Conservation (phyloP, 805 yeast genomes). For the Limtongozyma cylindracea region DNA sequence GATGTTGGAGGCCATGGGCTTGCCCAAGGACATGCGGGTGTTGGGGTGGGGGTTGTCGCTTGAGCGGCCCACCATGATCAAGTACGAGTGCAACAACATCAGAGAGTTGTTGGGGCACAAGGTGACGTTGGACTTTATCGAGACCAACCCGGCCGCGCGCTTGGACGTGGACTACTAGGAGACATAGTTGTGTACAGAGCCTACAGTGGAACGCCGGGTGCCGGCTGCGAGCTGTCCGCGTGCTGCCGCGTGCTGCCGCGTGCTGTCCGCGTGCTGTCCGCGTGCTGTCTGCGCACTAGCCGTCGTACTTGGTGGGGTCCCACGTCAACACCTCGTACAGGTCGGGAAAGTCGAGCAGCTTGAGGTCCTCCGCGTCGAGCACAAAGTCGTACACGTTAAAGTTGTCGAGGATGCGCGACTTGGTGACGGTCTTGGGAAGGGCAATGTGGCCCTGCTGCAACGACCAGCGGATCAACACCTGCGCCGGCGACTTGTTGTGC, state of each 20-base stretch:
- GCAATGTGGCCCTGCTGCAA: slow-evolving; percentile 47
- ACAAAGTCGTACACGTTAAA: slow-evolving; percentile 19
- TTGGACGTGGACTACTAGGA: slow-evolving; percentile 45
- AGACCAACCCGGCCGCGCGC: slow-evolving; percentile 93
- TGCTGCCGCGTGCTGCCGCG: no score
- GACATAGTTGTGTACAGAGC: no score
- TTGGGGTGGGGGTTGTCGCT: slow-evolving; percentile 93
- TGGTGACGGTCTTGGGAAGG: slow-evolving; percentile 36
- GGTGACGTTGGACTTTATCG: slow-evolving; percentile 83
- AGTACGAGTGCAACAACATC: slow-evolving; percentile 84
- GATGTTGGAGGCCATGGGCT: slow-evolving; percentile 96
- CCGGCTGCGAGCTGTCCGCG: no score
- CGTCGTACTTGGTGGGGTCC: slow-evolving; percentile 7
- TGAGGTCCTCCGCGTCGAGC: slow-evolving; percentile 5
- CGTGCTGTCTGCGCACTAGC: no score
- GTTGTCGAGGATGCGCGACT: slow-evolving; percentile 25
- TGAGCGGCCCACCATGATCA: slow-evolving; percentile 98
- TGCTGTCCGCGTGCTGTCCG: no score
- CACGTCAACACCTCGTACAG: slow-evolving; percentile 10
- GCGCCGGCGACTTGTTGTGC: slow-evolving; percentile 25
- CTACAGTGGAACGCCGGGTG: no score
- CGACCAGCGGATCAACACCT: slow-evolving; percentile 51
- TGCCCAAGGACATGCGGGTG: slow-evolving; percentile 82
- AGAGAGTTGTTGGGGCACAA: slow-evolving; percentile 95
- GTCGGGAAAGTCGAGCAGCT: slow-evolving; percentile 10